Base-by-base conservation (phyloP, 495 filamentous ascomycete species). In the Hypoxylon subgilvum region DNA sequence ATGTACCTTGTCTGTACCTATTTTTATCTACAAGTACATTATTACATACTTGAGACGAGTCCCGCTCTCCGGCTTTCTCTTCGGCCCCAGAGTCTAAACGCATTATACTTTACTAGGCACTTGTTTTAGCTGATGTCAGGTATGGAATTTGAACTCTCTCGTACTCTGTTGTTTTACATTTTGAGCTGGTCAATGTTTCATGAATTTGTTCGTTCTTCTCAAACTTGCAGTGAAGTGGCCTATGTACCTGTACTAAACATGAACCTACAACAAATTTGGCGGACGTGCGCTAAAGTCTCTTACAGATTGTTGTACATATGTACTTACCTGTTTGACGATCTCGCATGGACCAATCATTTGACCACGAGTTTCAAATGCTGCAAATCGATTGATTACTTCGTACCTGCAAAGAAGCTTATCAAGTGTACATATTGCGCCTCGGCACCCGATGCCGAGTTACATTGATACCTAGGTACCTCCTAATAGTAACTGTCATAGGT, bases 291-390 rank as follows among this genome's bases (percentile, higher is more conserved):
- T 54, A 45, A 44, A 30, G 41, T 46, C 38, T 52, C 31, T 44
- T 44, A 36, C 50, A 17, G 30, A 40, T 28, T 9, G 16, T 35
- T 54, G 19, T 45, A 28, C 14, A 35, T 30, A 12, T n/a, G n/a
- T n/a, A n/a, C n/a, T n/a, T 12, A 10, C n/a, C 32, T 30, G 14
- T 12, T 9, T 16, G 1, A 27, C n/a, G n/a, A 31, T 40, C 42
- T 17, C 35, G 54, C 54, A 59, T 59, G 18, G 40, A 16, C 61
- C 61, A 64, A 64, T 64, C 61, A 52, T 64, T 55, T 55, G 45
- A 51, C 61, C 61, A 64, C 61, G 61, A 54, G 61, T 51, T 40
- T 3, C 31, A 4, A 39, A 54, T 56, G 36, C 39, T 8, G 36
- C 28, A 54, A 58, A 23, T 58, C 61, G n/a, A 51, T 55, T 58